Base-by-base conservation (phyloP, 768 basidiomycete species). In the Lactarius trivialis region DNA sequence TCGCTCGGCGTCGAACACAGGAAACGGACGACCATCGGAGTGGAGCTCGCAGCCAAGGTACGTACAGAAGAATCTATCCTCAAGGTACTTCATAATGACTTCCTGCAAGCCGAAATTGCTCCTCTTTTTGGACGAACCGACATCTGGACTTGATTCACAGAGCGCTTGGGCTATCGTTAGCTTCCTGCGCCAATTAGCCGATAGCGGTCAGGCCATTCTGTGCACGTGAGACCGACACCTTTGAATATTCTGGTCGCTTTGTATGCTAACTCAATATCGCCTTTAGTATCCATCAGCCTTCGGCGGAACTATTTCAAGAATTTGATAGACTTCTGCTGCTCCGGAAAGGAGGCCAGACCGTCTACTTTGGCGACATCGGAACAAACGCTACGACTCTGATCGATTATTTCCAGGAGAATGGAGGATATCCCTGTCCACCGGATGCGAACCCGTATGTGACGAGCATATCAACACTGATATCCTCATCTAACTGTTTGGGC, bases 111-210 rank as follows among this genome's bases (percentile, higher is more conserved):
- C 91, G 1, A 83, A 83, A 71, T 76, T 93, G 0, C 77, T 96
- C 0, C 79, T 95, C 19, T 94, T 95, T 78, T 74, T 93, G 37
- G 93, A 94, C 69, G 92, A 95, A 71, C 93, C 93, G 0, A 95
- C 93, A 0, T 75, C 89, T 28, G 91, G 92, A 36, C 77, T 94
- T 17, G 91, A 93, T 71, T 91, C 90, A 3, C 90, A 92, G 72
- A 88, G 85, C 58, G 91, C 91, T 2, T 91, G 90, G 89, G 85
- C 85, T 5, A 91, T 93, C 64, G 76, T 91, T 57, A 74, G 78
- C 2, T 91, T 94, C 76, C 76, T 94, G 49, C 79, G 86, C 11
- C 80, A 84, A 51, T 82, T 94, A 33, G 90, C 91, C 8, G 81
- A 88, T 61, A 83, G 81, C 64, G 93, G 93, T 1, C 92, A 93